Base-by-base conservation (phyloP, 2,329 filamentous ascomycete genomes). In the Diaporthe longicolla region DNA sequence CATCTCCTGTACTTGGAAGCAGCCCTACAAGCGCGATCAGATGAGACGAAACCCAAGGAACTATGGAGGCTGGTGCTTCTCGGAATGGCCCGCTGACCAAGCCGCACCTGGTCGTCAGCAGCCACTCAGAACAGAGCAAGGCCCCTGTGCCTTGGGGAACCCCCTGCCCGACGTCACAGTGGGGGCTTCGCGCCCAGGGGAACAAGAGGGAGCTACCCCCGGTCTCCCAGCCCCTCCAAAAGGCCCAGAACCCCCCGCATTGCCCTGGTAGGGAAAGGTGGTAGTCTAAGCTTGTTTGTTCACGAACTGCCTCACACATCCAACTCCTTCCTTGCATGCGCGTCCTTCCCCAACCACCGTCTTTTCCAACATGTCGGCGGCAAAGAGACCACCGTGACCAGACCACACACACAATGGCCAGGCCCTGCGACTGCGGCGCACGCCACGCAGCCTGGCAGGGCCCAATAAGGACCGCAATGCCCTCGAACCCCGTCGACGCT, bases 311-410 rank as follows among this genome's bases (percentile, higher is more conserved):
- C 57, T 61, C 55, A 13, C 32, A 24, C 26, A 4, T 32, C 40
- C 59, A 21, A 48, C 11, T 63, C 29, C 26, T 35, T 48, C 32
- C 63, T n/a, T 57, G 68, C 24, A 40, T 72, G 70, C 61, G 21
- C 50, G 50, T 66, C 59, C 48, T 40, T 35, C 15, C 71, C 71
- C 73, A 75, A 75, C 73, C 73, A 73, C 71, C 73, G 43, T 50
- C 52, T 57, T 73, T 73, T 73, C 26, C 29, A 58, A 24, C n/a
- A 35, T 4, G 32, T n/a, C 43, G 54, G 37, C 40, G 32, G 54
- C 35, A 52, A 26, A 26, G n/a, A 8, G 13, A 32, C 29, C 40
- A 26, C 52, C 37, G 37, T 37, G 37, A 37, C 37, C 37, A 37
- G n/a, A n/a, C n/a, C 37, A 37, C 37, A 37, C 35, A 37, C 21